phyloP scores from a whole-genome alignment of 2,329 filamentous ascomycete genomes.

The Malbranchea zuffiana region DNA sequence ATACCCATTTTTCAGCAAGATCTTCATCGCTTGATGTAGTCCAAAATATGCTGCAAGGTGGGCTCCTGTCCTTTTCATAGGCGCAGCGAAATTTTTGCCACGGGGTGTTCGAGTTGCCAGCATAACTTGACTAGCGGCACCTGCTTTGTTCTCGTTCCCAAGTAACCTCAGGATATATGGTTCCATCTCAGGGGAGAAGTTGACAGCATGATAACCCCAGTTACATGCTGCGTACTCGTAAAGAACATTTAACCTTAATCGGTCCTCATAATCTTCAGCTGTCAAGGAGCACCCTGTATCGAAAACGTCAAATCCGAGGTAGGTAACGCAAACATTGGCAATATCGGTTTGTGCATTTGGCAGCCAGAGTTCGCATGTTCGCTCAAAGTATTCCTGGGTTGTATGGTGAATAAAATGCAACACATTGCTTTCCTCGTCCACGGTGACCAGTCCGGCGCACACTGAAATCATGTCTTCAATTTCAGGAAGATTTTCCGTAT shows the following conservation, averaged over 20 bases:
- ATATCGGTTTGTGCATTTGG: conserved; percentile 18
- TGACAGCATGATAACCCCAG: conserved; percentile 18
- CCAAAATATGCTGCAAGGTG: conserved; percentile 22
- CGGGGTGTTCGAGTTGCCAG: not conserved
- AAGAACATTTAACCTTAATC: conserved; percentile 17
- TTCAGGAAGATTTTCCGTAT: conserved; percentile 20
- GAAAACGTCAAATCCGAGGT: conserved; percentile 22
- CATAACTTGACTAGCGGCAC: not conserved
- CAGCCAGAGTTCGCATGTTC: conserved; percentile 21
- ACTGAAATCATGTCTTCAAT: conserved; percentile 13
- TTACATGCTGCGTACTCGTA: conserved; percentile 21
- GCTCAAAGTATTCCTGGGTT: conserved; percentile 37
- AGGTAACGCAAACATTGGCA: conserved; percentile 21
- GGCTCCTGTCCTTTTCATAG: conserved; percentile 15
- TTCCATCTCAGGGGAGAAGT: too few species aligned
- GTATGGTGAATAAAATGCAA: conserved; percentile 36
- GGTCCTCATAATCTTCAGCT: conserved; percentile 14
- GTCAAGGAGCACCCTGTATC: conserved; percentile 13
- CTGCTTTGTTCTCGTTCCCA: not conserved
- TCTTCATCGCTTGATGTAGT: conserved; percentile 7
- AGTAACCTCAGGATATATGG: not conserved
- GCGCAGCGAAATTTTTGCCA: conserved; percentile 12
- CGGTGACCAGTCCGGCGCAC: conserved; percentile 19
- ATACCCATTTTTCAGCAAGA: conserved; percentile 12
- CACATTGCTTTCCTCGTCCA: conserved; percentile 16